Percentiles rank a stretch among this genome's conserved stretches.
phyloP scores from a whole-genome alignment of 169 alveolate species.

The Theileria orientalis region DNA sequence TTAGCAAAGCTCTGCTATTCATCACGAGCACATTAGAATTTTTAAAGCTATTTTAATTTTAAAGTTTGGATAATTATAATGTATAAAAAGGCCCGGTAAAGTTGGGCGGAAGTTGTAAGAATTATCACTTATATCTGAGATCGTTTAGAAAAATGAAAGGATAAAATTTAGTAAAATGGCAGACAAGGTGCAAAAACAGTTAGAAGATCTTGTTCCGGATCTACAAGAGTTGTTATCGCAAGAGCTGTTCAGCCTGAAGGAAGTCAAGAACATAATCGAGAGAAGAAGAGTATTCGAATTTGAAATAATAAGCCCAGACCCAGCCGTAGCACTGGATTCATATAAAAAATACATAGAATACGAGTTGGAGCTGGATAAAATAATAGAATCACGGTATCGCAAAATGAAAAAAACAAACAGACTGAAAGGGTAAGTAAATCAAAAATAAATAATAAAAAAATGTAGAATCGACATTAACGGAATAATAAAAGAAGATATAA shows the following conservation, averaged over 20 bases:
- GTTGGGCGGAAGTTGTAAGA: too few relatives aligned
- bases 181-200: slow-evolving; percentile 57
- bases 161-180: slow-evolving; percentile 57
- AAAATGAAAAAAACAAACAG: neutral
- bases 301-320: slow-evolving; percentile 53
- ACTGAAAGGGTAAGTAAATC: neutral
- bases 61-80: too few relatives aligned
- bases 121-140: too few relatives aligned
- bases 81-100: too few relatives aligned
- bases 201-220: slow-evolving; percentile 66
- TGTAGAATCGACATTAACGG: neutral
- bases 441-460: too few relatives aligned
- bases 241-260: slow-evolving; percentile 27
- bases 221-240: slow-evolving; percentile 26
- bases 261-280: slow-evolving; percentile 28
- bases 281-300: slow-evolving; percentile 39
- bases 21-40: too few relatives aligned
- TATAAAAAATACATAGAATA: slow-evolving; percentile 38
- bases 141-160: too few relatives aligned
- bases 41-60: too few relatives aligned
- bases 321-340: slow-evolving; percentile 30
- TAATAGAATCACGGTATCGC: slow-evolving; percentile 33
- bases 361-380: slow-evolving; percentile 52
- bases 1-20: too few relatives aligned
- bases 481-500: neutral